Base-by-base conservation (phyloP, 176 grass and related monocot species). In the Zizania latifolia region DNA sequence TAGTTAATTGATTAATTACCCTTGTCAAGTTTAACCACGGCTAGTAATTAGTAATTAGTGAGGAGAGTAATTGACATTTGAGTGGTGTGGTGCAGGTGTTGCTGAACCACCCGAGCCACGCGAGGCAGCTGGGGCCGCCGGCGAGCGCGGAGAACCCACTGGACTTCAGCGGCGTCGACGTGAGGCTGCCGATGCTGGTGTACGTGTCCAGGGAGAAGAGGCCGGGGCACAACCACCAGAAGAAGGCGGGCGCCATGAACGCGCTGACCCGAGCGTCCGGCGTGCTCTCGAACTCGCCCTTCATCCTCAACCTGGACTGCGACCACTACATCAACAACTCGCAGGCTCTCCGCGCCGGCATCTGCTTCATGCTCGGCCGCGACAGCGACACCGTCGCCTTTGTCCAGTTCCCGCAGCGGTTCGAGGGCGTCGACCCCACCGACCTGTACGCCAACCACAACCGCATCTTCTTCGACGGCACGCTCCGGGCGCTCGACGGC, bases 161-260 rank as follows among this genome's bases (percentile, higher is more conserved):
- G 40, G 90, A 93, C 73, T 81, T 87, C 16, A 87, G 80, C 73
- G 51, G 21, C 21, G 87, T 93, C 2, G 90, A 93, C 73, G 71
- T 82, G 2, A 86, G 90, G 0, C 55, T 93, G 0, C 90, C 90
- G 0, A 89, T 93, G 87, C 77, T 93, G 33, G 90, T 93, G 2
- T 93, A 93, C 63, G 88, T 97, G 0, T 87, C 90, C 16, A 77
- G 94, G 0, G 94, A 97, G 86, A 97, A 97, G 81, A 85, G 90
- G 0, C 88, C 90, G 0, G 94, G 94, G 0, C 58, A 78, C 84
- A 70, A 98, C 73, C 94, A 98, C 78, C 78, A 98, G 71, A 98
- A 98, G 86, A 98, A 94, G 72, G 94, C 94, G 5, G 88, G 88
- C 55, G 91, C 94, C 66, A 94, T 94, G 94, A 98, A 98, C 81